Evolutionary conservation across 2,329 filamentous ascomycete genomes (phyloP), one percentile per base, ranked within the genome.

Genomic region (Aureobasidium pullulans): DNA sequence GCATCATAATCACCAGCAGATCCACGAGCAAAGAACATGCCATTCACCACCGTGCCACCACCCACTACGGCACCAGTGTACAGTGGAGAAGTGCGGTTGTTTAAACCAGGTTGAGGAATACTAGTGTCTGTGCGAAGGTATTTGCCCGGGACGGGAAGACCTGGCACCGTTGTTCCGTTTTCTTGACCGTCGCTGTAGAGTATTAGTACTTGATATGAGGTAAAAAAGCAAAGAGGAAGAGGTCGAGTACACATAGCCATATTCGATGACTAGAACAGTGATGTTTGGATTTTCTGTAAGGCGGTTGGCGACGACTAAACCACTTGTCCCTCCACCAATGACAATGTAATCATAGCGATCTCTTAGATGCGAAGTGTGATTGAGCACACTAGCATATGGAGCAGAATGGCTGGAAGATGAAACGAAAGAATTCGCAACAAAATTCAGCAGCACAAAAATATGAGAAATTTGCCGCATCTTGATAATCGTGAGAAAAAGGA

Each of bases 261-360:
- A 60, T 28, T 62, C 61, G 10, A 62, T 54, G n/a, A 62, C 61
- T 11, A 62, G 29, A 9, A 62, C 61, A 32, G 28, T 60, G 23
- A 57, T 53, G 10, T 10, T 15, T 1, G 48, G 31, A 7, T 62
- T 32, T 15, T 62, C 61, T 4, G 43, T 62, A 32, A 76, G 67
- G 4, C 73, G 65, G 44, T 69, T 72, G 0, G 72, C 70, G 6
- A 73, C 57, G 23, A 75, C 71, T 4, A 69, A 70, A 16, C 73
- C 73, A 1, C 69, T 67, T 1, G 73, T 67, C 9, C 73, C 74
- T 5, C 70, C 73, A 4, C 73, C 74, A 2, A 75, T 66, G 15
- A 76, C 64, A 5, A 77, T 71, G 60, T 70, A 71, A 42, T 76
- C 71, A 73, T 63, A 63, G 7, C 62, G 46, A 16, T 67, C 48